These are phyloP conservation scores for Fusarium anthophilum DNA, from an alignment of 2,329 filamentous ascomycete genomes.

Conservation along the genomic window DNA sequence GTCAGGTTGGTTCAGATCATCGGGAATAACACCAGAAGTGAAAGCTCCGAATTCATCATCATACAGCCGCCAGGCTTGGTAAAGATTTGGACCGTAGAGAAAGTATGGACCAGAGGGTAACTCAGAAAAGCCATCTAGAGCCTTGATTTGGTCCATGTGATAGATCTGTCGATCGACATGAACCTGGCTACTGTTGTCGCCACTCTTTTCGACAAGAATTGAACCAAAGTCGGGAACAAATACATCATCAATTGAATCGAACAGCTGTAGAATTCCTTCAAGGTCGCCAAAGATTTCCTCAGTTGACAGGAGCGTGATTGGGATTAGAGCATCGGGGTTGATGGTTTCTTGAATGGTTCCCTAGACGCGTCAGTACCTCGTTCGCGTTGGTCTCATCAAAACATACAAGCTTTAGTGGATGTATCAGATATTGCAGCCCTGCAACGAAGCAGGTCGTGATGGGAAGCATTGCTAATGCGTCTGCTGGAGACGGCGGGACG, in stretches of 20 bases:
- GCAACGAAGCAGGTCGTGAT: conserved; percentile 51
- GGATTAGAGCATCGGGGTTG: conserved; percentile 52
- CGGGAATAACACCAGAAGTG: conserved; percentile 49
- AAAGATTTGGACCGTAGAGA: conserved; percentile 52
- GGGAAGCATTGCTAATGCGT: conserved; percentile 39
- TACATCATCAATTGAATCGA: conserved; percentile 51
- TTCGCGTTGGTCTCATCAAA: not conserved
- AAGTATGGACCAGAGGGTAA: conserved; percentile 55
- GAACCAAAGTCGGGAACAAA: conserved; percentile 51
- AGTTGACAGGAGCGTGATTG: conserved; percentile 52
- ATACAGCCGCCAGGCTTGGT: conserved; percentile 55
- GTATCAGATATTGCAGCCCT: conserved; percentile 52
- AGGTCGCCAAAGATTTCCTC: conserved; percentile 51
- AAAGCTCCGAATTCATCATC: conserved; percentile 51
- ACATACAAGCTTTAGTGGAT: conserved; percentile 50
- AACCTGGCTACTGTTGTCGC: conserved; percentile 6
- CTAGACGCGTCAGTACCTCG: conserved; percentile 34
- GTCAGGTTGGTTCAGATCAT: conserved; percentile 42
- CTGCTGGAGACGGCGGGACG: not conserved
- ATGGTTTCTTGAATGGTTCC: conserved; percentile 54
- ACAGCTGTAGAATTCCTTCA: conserved; percentile 46
- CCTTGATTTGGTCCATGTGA: conserved; percentile 29
- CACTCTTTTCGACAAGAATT: conserved; percentile 52
- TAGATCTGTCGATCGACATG: conserved; percentile 23
- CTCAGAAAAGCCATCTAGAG: conserved; percentile 33